A percentile compares a stretch with the other conserved stretches of the same genome.
Conservation (phyloP, 2,329 filamentous ascomycete genomes). For the Cadophora malorum region DNA sequence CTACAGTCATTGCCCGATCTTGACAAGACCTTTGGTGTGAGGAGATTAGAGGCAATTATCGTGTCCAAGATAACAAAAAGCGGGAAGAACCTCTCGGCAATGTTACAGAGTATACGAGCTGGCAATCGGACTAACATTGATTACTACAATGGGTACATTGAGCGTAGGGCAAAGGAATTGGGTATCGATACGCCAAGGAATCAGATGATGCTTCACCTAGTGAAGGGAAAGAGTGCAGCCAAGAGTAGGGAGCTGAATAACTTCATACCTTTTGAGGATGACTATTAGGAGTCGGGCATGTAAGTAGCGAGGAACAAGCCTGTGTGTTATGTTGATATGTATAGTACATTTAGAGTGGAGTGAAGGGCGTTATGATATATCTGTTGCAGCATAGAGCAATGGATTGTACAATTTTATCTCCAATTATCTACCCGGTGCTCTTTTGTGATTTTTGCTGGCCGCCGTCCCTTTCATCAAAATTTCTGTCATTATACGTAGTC, state of each 20-base stretch:
- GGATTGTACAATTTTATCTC: neutral
- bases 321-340: conserved; percentile 18
- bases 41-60: conserved; percentile 67
- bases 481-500: too few species aligned
- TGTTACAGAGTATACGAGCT: conserved; percentile 69
- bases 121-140: conserved; percentile 77
- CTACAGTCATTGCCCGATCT: conserved; percentile 61
- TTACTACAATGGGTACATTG: conserved; percentile 88
- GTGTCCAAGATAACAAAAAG: conserved; percentile 60
- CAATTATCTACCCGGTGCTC: neutral
- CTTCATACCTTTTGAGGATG: conserved; percentile 41
- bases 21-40: conserved; percentile 61
- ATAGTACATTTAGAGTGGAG: conserved; percentile 10
- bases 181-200: conserved; percentile 77
- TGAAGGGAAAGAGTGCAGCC: conserved; percentile 68
- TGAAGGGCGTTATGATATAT: neutral
- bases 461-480: too few species aligned
- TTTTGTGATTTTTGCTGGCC: neutral
- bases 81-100: conserved; percentile 58
- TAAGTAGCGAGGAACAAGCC: conserved; percentile 1
- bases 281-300: conserved; percentile 3
- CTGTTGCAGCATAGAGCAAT: conserved; percentile 7
- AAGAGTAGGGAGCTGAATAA: conserved; percentile 37
- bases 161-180: conserved; percentile 72
- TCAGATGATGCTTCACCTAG: conserved; percentile 72